Conservation (phyloP, 2,329 filamentous ascomycete genomes). For the Exophiala phaeomuriformis region DNA sequence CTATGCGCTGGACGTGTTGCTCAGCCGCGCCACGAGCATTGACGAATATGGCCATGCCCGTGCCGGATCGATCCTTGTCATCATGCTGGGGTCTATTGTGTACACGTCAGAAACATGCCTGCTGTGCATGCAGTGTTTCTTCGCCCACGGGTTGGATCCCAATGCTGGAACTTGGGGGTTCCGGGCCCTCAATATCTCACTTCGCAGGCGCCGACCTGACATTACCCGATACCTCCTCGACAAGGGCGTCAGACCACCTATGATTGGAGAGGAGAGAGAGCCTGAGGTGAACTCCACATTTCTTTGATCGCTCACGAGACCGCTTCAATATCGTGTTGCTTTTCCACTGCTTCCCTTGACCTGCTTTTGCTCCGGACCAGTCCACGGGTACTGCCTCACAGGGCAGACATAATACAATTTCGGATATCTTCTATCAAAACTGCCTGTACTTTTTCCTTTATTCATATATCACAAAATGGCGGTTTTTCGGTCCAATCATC, state of each 20-base stretch:
- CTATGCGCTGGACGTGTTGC: not conserved
- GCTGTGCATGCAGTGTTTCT: not conserved
- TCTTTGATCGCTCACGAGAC: not conserved
- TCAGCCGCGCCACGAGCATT: not conserved
- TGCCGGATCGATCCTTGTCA: conserved; percentile 1
- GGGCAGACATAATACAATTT: too few relatives aligned
- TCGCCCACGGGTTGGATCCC: conserved; percentile 1
- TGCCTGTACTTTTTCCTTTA: too few relatives aligned
- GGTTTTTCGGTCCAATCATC: not conserved
- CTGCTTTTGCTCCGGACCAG: too few relatives aligned
- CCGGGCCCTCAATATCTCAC: not conserved
- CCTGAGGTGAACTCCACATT: not conserved
- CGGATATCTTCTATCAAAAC: too few relatives aligned
- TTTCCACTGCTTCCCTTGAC: too few relatives aligned
- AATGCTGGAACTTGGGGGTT: conserved; percentile 1
- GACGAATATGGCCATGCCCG: conserved; percentile 4
- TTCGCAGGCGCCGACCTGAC: not conserved
- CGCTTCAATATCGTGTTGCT: not conserved
- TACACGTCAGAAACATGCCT: not conserved
- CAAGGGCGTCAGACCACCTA: not conserved
- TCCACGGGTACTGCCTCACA: too few relatives aligned
- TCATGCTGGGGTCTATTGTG: not conserved
- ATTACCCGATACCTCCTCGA: not conserved
- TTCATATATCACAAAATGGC: too few relatives aligned
- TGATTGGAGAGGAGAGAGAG: not conserved